Conservation (phyloP, 2,329 filamentous ascomycete species). For the Colletotrichum destructivum region DNA sequence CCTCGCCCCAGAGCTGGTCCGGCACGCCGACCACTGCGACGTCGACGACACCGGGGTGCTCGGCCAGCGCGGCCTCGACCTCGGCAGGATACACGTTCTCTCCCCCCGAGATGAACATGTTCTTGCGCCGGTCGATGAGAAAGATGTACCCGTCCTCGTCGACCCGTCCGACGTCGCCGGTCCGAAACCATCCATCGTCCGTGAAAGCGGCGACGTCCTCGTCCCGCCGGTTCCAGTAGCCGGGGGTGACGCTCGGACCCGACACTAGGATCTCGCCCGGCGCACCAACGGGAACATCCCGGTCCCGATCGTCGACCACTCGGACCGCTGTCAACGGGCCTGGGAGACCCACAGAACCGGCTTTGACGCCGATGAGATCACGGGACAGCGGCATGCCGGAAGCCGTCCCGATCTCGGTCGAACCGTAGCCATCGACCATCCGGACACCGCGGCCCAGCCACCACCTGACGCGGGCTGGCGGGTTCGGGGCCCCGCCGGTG, state of each 20-base stretch:
- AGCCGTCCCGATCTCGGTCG: constrained; percentile 29
- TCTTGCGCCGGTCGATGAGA: constrained; percentile 31
- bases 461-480: constrained; percentile 32
- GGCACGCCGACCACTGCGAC: constrained; percentile 28
- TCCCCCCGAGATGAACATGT: constrained; percentile 40
- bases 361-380: constrained; percentile 24
- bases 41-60: constrained; percentile 28
- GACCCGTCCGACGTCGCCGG: constrained; percentile 38
- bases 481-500: constrained; percentile 34
- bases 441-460: constrained; percentile 30
- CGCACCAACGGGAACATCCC: constrained; percentile 14
- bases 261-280: constrained; percentile 35
- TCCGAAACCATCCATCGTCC: constrained; percentile 37
- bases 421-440: constrained; percentile 37
- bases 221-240: constrained; percentile 36
- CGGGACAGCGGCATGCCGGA: constrained; percentile 34
- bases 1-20: constrained; percentile 35
- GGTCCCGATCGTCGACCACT: constrained; percentile 27
- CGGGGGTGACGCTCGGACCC: constrained; percentile 26
- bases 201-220: constrained; percentile 32
- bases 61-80: constrained; percentile 23
- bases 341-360: constrained; percentile 33
- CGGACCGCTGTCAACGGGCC: constrained; percentile 32
- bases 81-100: constrained; percentile 40
- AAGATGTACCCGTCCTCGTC: constrained; percentile 33